phyloP scores from a whole-genome alignment of 176 grass and related monocot species.

The Poa annua region DNA sequence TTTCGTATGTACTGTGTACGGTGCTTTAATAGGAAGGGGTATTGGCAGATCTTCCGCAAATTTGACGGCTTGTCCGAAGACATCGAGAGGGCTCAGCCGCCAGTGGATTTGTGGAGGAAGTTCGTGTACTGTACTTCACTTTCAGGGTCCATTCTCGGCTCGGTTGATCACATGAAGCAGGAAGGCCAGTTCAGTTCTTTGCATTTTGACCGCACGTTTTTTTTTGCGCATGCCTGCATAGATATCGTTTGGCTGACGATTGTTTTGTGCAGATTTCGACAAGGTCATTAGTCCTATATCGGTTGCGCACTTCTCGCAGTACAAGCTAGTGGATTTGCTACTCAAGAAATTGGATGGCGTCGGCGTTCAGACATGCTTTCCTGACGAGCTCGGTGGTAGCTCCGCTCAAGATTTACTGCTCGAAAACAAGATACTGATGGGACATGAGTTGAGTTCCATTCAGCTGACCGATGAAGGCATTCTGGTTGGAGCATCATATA shows the following conservation, averaged over 20 bases:
- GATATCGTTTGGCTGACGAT: constrained; percentile 27
- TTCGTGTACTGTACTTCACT: constrained; percentile 97
- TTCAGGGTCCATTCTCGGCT: constrained; percentile 76
- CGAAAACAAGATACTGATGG: constrained; percentile 85
- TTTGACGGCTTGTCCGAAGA: constrained; percentile 76
- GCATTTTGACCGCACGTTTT: not conserved
- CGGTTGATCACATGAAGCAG: constrained; percentile 95
- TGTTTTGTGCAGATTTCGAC: constrained; percentile 69
- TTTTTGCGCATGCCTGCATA: not conserved
- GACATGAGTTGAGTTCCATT: constrained; percentile 79
- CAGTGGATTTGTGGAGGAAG: constrained; percentile 89
- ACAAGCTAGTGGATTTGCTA: constrained; percentile 80
- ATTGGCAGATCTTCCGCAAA: constrained; percentile 76
- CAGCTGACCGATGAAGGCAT: constrained; percentile 56
- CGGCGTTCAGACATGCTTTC: constrained; percentile 59
- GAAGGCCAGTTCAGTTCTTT: constrained; percentile 65
- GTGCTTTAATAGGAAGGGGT: not conserved
- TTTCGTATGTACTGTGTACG: not conserved
- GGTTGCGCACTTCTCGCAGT: constrained; percentile 90
- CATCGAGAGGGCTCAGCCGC: constrained; percentile 82
- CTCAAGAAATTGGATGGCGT: constrained; percentile 75
- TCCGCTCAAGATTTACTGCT: constrained; percentile 33
- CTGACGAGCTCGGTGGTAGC: constrained; percentile 41
- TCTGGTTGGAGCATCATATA: constrained; percentile 54
- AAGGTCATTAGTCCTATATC: constrained; percentile 75